Conservation (phyloP, 169 alveolate species). For the Eimeria acervulina region DNA sequence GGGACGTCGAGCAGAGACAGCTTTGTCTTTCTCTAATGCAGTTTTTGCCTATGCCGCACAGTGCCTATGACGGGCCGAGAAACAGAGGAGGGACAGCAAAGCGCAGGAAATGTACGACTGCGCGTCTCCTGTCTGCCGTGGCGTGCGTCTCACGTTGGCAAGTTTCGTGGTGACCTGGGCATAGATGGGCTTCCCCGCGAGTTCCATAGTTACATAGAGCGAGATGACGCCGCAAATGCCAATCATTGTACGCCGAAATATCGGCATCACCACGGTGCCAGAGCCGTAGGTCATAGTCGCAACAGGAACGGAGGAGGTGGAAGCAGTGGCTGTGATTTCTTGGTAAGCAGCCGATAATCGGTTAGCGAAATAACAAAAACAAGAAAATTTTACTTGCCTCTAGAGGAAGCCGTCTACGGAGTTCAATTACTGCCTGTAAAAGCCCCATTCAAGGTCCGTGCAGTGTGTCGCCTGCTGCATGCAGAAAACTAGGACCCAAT, state of each 20-base stretch:
- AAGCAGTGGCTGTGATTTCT: background rate
- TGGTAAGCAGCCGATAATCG: background rate
- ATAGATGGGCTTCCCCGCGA: conserved; percentile 71
- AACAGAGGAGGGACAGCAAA: background rate
- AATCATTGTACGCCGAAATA: conserved; percentile 69
- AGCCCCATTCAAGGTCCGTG: background rate
- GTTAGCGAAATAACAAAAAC: background rate
- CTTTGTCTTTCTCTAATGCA: too few species aligned
- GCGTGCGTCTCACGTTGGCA: conserved; percentile 40
- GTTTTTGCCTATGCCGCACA: too few species aligned
- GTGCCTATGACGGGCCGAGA: background rate
- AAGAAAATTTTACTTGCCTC: background rate
- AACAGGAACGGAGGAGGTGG: background rate
- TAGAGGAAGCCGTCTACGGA: background rate
- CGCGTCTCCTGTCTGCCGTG: too few species aligned
- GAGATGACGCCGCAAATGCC: conserved; percentile 54
- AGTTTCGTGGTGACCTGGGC: conserved; percentile 56
- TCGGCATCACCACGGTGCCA: conserved; percentile 78
- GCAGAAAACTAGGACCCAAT: background rate
- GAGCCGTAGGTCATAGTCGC: conserved; percentile 71
- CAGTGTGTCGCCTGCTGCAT: background rate
- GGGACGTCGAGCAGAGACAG: too few species aligned
- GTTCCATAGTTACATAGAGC: conserved; percentile 59
- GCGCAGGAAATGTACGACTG: background rate
- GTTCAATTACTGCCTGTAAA: background rate